Conservation (phyloP, 192 early-diverging fungal genomes). For the Pilobolus umbonatus region DNA sequence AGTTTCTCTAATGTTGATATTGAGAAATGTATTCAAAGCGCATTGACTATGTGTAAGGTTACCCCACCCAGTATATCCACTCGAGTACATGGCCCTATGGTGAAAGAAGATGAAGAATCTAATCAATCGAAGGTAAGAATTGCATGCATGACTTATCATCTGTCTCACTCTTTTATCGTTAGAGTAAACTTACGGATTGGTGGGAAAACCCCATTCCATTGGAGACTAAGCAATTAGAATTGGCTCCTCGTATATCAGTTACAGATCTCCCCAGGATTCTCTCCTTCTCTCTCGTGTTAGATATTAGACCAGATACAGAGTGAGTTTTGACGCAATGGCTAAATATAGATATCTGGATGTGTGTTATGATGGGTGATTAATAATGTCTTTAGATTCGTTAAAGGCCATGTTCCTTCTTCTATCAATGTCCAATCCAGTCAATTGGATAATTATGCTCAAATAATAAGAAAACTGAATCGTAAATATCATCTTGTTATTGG, state of each 20-base stretch:
- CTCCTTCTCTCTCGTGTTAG: slow-evolving; percentile 48
- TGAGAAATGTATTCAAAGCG: slow-evolving; percentile 60
- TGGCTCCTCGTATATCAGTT: slow-evolving; percentile 51
- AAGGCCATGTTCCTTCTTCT: slow-evolving; percentile 52
- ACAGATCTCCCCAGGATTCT: slow-evolving; percentile 43
- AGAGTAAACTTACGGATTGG: slow-evolving; percentile 30
- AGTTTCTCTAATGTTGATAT: slow-evolving; percentile 68
- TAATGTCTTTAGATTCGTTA: slow-evolving; percentile 37
- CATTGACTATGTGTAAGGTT: slow-evolving; percentile 59
- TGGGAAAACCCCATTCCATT: slow-evolving; percentile 47
- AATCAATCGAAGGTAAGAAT: too few relatives aligned
- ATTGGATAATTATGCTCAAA: slow-evolving; percentile 34
- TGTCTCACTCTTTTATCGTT: not conserved
- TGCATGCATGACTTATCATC: too few relatives aligned
- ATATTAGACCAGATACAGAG: slow-evolving; percentile 52
- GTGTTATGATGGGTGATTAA: not conserved
- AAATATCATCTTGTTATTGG: slow-evolving; percentile 52
- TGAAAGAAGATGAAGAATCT: not conserved
- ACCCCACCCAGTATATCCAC: slow-evolving; percentile 59
- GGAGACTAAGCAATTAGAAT: slow-evolving; percentile 43
- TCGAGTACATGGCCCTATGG: slow-evolving; percentile 21
- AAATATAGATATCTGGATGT: not conserved
- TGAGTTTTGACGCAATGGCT: slow-evolving; percentile 21
- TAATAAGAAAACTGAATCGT: slow-evolving; percentile 44
- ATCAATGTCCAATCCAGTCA: slow-evolving; percentile 45